Evolutionary conservation across 2,329 filamentous ascomycete species (phyloP).

Genomic region (Aureobasidium leucospermi): DNA sequence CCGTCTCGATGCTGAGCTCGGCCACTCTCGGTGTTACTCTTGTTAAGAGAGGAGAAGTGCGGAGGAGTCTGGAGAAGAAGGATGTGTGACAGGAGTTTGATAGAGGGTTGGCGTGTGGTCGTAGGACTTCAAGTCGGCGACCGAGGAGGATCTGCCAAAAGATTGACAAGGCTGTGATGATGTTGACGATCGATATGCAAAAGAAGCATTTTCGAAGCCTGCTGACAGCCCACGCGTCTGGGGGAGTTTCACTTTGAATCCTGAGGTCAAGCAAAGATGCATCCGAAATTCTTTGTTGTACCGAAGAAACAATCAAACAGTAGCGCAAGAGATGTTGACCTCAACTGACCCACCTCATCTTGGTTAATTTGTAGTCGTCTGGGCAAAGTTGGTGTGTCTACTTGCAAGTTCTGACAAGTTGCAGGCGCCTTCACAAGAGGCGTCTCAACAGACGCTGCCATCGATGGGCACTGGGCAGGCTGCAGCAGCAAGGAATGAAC

Average conservation of each 20-base stretch:
- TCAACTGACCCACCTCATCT: neutral
- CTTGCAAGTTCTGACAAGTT: too few species aligned
- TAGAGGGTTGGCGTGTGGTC: neutral
- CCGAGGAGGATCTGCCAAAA: neutral
- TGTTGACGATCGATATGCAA: neutral
- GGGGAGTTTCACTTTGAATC: neutral
- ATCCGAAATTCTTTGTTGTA: neutral
- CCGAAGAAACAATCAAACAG: neutral
- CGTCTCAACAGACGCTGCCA: neutral
- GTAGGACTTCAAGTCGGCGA: neutral
- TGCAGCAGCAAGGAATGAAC: neutral
- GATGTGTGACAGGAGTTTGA: constrained; percentile 1
- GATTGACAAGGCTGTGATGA: constrained; percentile 1
- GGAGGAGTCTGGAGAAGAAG: constrained; percentile 9
- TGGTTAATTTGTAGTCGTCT: too few species aligned
- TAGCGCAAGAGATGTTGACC: neutral
- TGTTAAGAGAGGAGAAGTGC: neutral
- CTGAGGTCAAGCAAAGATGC: neutral
- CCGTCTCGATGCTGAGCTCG: neutral
- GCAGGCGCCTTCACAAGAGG: too few species aligned
- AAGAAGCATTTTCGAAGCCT: constrained; percentile 2
- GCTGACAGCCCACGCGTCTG: neutral
- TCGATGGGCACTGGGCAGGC: neutral
- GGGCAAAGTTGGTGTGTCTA: too few species aligned
- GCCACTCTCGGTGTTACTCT: neutral